Percentiles rank a stretch among this genome's conserved stretches.
These are phyloP conservation scores for Leccinum pachyderme DNA, from an alignment of 1,284 basidiomycete species.

Conservation along the genomic window DNA sequence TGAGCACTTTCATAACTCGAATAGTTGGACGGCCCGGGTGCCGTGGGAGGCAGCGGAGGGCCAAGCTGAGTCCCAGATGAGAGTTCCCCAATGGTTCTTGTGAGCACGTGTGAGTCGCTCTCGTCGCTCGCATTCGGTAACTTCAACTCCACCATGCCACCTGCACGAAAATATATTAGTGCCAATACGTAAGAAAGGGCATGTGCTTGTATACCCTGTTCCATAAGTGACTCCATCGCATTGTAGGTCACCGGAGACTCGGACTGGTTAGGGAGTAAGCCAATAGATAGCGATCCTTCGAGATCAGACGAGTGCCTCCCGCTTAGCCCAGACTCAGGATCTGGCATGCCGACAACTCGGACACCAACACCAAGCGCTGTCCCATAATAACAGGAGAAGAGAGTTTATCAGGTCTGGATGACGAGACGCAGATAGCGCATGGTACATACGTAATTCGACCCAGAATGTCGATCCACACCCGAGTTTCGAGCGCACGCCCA, in stretches of 20 bases:
- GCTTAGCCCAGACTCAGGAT: constrained; percentile 28
- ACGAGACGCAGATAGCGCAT: constrained; percentile 14
- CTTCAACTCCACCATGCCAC: constrained; percentile 59
- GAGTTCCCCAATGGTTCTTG: constrained; percentile 45
- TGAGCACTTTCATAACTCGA: constrained; percentile 1
- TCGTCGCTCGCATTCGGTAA: constrained; percentile 41
- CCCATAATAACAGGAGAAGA: constrained; percentile 5
- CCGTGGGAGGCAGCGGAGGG: constrained; percentile 37
- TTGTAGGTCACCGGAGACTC: constrained; percentile 33
- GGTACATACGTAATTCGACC: constrained; percentile 68
- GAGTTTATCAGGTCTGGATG: constrained; percentile 11
- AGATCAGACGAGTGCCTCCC: constrained; percentile 23
- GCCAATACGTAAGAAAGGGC: constrained; percentile 1
- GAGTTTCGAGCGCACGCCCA: constrained; percentile 69
- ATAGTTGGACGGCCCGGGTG: not conserved
- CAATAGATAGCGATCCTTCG: constrained; percentile 27
- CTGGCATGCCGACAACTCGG: constrained; percentile 27
- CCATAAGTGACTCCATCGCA: constrained; percentile 65
- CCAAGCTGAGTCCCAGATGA: constrained; percentile 44
- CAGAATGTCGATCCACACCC: constrained; percentile 72
- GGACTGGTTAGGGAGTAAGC: constrained; percentile 19
- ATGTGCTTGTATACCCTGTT: constrained; percentile 49
- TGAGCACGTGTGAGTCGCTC: constrained; percentile 42
- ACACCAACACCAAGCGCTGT: constrained; percentile 33
- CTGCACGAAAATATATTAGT: constrained; percentile 31